These are phyloP conservation scores for Pachyrhizus erosus DNA, from an alignment of 306 rosid genomes.

Conservation along the genomic window DNA sequence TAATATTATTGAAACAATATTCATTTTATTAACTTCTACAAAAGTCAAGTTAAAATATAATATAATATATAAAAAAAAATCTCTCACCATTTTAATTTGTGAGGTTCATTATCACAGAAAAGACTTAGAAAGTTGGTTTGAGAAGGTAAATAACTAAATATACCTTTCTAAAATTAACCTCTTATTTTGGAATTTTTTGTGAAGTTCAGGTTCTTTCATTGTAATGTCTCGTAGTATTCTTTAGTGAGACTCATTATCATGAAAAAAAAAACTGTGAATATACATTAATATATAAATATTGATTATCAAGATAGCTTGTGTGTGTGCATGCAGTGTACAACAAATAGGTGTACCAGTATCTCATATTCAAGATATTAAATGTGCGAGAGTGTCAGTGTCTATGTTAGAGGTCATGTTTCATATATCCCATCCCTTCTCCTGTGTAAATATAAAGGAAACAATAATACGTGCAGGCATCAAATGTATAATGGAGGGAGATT, in stretches of 20 bases:
- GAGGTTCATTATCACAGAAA: neutral
- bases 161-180: neutral
- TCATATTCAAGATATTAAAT: neutral
- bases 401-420: neutral
- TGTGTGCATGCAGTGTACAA: neutral
- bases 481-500: conserved; percentile 27
- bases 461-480: conserved; percentile 3
- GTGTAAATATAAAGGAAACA: neutral
- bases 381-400: neutral
- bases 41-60: neutral
- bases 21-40: neutral
- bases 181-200: neutral
- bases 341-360: too few species aligned
- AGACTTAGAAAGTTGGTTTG: neutral
- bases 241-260: neutral
- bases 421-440: neutral
- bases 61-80: neutral
- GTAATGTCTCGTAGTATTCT: neutral
- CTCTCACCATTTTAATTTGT: neutral
- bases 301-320: neutral
- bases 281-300: neutral
- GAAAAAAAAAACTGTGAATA: neutral
- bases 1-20: neutral
- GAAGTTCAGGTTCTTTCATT: neutral
- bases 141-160: neutral